Conservation (phyloP, 805 yeast species). For the Metschnikowia amazonensis region DNA sequence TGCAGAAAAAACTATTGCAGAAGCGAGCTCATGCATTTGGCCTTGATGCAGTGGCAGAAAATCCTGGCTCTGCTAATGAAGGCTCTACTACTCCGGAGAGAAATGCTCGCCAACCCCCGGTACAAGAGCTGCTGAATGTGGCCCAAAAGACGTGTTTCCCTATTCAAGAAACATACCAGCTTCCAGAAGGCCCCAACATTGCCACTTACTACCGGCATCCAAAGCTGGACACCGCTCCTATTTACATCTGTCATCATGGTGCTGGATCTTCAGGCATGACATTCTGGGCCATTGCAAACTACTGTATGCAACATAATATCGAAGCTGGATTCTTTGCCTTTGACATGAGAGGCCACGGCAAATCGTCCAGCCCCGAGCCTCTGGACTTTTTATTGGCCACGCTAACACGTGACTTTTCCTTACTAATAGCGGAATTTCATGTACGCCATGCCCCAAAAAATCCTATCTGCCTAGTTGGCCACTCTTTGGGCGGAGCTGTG, state of each 20-base stretch:
- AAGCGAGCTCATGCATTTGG: slow-evolving; percentile 9
- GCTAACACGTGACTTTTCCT: slow-evolving; percentile 56
- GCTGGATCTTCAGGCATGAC: slow-evolving; percentile 89
- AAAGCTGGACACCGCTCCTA: slow-evolving; percentile 35
- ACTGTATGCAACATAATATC: slow-evolving; percentile 28
- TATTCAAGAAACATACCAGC: slow-evolving; percentile 17
- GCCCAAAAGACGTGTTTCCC: slow-evolving; percentile 14
- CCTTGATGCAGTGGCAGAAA: slow-evolving; percentile 12
- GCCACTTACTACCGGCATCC: slow-evolving; percentile 61
- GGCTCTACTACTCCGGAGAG: background rate
- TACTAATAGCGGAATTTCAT: slow-evolving; percentile 42
- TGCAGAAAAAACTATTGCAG: slow-evolving; percentile 11
- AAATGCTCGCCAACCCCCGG: no score
- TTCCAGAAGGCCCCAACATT: slow-evolving; percentile 16
- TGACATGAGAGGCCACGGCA: slow-evolving; percentile 88
- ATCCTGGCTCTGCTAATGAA: background rate
- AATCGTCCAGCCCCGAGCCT: slow-evolving; percentile 17
- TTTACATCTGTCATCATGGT: slow-evolving; percentile 85
- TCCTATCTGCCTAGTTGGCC: slow-evolving; percentile 67
- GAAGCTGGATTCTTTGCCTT: slow-evolving; percentile 57
- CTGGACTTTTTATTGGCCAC: slow-evolving; percentile 43
- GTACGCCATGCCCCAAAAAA: slow-evolving; percentile 10
- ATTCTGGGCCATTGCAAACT: slow-evolving; percentile 53
- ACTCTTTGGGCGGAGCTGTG: slow-evolving; percentile 90
- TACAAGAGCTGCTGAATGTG: background rate